A percentile compares a stretch with the other conserved stretches of the same genome.
Conservation (phyloP, 176 grass and related monocot species). For the Bonia amplexicaulis region DNA sequence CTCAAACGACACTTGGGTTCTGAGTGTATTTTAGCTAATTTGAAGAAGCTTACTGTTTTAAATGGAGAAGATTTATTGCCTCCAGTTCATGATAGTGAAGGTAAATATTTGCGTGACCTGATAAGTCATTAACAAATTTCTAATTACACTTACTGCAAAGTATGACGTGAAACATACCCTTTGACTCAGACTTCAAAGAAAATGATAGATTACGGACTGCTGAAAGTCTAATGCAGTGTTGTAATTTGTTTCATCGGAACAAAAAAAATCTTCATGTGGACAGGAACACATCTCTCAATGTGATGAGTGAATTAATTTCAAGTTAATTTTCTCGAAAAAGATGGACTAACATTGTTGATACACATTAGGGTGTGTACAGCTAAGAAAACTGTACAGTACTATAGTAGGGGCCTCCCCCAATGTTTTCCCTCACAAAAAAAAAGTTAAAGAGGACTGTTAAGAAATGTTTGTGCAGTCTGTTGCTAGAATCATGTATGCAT, state of each 20-base stretch:
- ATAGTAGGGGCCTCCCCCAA: background rate
- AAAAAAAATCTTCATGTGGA: background rate
- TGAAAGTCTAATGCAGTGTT: constrained; percentile 1
- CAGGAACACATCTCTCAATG: constrained; percentile 4
- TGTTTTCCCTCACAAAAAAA: background rate
- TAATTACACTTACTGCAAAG: background rate
- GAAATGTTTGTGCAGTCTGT: background rate
- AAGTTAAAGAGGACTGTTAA: background rate
- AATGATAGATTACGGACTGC: background rate
- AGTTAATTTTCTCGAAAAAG: background rate
- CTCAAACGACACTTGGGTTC: background rate
- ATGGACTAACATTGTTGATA: background rate
- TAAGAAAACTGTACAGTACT: background rate
- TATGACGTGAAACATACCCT: background rate
- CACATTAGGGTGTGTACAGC: background rate
- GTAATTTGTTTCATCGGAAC: constrained; percentile 3
- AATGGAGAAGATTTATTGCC: background rate
- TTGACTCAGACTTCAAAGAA: background rate
- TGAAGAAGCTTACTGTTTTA: background rate
- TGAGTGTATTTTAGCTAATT: background rate
- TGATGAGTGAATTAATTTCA: background rate
- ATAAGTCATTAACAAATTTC: background rate
- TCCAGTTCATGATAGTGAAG: background rate
- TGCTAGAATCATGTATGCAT: background rate
- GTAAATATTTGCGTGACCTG: background rate